A percentile compares a stretch with the other conserved stretches of the same genome.
These are phyloP conservation scores for Leishmania amazonensis DNA, from an alignment of 208 protist species.

Conservation along the genomic window DNA sequence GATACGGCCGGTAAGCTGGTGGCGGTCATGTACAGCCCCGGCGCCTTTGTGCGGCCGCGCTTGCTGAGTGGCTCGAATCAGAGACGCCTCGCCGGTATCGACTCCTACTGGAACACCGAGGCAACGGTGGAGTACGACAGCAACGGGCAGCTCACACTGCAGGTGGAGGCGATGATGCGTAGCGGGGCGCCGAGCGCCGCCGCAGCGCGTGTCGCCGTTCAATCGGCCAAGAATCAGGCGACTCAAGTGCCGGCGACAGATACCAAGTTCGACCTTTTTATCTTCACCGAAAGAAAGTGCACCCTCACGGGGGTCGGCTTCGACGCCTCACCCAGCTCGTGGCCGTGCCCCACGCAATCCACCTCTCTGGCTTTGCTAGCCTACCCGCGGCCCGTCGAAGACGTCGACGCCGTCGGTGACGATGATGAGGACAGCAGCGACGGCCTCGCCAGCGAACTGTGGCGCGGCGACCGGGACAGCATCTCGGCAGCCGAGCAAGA, in stretches of 20 bases:
- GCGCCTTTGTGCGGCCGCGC: slow-evolving; percentile 67
- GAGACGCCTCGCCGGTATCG: slow-evolving; percentile 74
- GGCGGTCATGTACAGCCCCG: slow-evolving; percentile 69
- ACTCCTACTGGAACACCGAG: slow-evolving; percentile 88
- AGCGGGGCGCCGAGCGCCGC: slow-evolving; percentile 25
- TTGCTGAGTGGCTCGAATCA: slow-evolving; percentile 49
- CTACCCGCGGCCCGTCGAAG: slow-evolving; percentile 64
- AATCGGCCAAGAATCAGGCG: background rate
- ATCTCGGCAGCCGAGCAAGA: slow-evolving; percentile 20
- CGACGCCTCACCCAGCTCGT: slow-evolving; percentile 64
- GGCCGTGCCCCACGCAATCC: slow-evolving; percentile 67
- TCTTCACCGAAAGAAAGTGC: slow-evolving; percentile 80
- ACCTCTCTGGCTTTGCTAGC: slow-evolving; percentile 67
- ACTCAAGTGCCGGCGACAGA: slow-evolving; percentile 63
- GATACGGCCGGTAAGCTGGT: slow-evolving; percentile 64
- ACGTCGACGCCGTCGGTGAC: slow-evolving; percentile 42
- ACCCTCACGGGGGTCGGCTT: slow-evolving; percentile 67
- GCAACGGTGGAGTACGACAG: slow-evolving; percentile 72
- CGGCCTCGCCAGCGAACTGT: slow-evolving; percentile 28
- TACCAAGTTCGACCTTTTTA: slow-evolving; percentile 76
- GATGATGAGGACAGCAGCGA: slow-evolving; percentile 51
- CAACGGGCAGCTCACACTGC: slow-evolving; percentile 50
- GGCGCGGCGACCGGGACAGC: slow-evolving; percentile 35
- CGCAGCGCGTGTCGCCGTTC: background rate
- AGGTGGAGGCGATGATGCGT: slow-evolving; percentile 83